These are phyloP conservation scores for Mortierella sp. DNA, from an alignment of 371 early-diverging fungal species.

Conservation along the genomic window DNA sequence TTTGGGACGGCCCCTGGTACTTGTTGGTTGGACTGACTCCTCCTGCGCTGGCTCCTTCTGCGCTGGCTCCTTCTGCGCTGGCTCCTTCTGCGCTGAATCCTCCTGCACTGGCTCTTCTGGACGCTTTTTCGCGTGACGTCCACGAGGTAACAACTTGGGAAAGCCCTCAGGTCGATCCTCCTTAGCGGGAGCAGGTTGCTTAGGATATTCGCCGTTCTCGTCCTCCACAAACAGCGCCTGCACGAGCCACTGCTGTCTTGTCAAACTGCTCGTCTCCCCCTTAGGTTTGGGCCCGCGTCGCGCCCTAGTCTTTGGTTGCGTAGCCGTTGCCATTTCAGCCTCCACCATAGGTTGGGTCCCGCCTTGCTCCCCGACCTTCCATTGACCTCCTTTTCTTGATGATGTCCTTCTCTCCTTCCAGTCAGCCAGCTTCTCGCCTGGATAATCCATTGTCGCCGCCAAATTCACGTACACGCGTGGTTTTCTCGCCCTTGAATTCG, in stretches of 20 bases:
- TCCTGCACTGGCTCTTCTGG: not conserved
- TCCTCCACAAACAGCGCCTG: not conserved
- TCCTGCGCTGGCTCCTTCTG: not conserved
- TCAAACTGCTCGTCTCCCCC: not conserved
- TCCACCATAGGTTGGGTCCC: not conserved
- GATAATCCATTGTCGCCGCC: not conserved
- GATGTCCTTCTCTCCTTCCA: not conserved
- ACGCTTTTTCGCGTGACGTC: not conserved
- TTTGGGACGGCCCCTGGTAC: not conserved
- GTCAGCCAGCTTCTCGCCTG: too few species aligned
- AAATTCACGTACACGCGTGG: not conserved
- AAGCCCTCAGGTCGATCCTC: too few species aligned
- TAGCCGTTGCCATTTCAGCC: not conserved
- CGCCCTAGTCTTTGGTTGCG: too few species aligned
- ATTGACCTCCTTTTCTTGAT: not conserved
- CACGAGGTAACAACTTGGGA: too few species aligned
- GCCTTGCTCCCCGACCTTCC: not conserved
- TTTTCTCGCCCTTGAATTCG: too few species aligned
- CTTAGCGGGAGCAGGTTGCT: not conserved
- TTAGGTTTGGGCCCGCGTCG: not conserved
- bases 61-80: not conserved
- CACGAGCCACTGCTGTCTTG: not conserved
- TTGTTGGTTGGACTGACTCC: not conserved
- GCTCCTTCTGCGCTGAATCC: not conserved
- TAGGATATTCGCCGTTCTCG: not conserved